Base-by-base conservation (phyloP, 2,329 filamentous ascomycete species). In the Aspergillus fijiensis region DNA sequence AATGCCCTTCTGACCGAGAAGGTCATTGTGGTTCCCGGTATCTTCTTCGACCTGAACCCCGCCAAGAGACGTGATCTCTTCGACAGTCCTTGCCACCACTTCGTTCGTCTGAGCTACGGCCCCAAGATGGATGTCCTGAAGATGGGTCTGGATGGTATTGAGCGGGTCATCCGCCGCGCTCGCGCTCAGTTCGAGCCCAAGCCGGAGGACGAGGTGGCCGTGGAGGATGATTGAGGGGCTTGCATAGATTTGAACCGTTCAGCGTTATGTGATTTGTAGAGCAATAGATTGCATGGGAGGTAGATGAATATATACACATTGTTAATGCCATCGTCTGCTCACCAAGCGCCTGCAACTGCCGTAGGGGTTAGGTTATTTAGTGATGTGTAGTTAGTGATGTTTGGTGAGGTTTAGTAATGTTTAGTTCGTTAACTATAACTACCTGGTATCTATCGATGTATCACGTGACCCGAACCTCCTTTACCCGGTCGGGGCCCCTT, bases 31-130 rank as follows among this genome's bases (percentile, higher is more conserved):
- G 94, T 98, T 4, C 94, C 94, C 0, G 94, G 94, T 61, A 98
- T 98, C 76, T 98, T 98, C 84, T 98, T 98, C 75, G 94, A 98
- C 72, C 79, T 98, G 65, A 98, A 98, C 80, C 94, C 94, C 4
- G 89, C 90, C 39, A 89, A 92, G 75, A 85, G 94, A 65, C 85
- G 94, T 74, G 94, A 98, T 76, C 78, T 98, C 67, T 98, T 98
- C 67, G 94, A 98, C 79, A 91, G 87, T 67, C 94, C 94, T 61
- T 97, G 94, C 78, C 94, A 98, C 78, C 89, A 95, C 79, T 96
- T 94, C 74, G 90, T 96, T 29, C 85, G 92, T 55, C 84, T 96
- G 69, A 92, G 89, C 58, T 96, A 95, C 72, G 92, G 92, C 0
- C 92, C 92, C 3, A 88, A 84, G 70, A 89, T 94, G 87, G 89